A percentile compares a stretch with the other conserved stretches of the same genome.
These are phyloP conservation scores for Xylariomycetidae sp. DNA, from an alignment of 2,329 filamentous ascomycete species.

Conservation along the genomic window DNA sequence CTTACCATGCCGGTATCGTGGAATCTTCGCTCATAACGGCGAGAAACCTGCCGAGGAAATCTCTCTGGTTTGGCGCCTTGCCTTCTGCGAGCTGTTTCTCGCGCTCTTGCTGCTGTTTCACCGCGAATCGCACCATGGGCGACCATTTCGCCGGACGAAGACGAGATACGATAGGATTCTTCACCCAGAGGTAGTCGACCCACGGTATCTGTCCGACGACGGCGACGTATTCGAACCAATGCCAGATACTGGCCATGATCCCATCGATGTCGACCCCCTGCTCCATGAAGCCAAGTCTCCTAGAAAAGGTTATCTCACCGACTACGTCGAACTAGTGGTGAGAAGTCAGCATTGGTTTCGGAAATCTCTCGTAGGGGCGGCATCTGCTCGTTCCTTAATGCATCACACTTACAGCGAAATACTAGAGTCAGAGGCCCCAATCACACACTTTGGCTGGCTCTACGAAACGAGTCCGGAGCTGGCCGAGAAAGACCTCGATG, in stretches of 20 bases:
- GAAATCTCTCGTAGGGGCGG: too few species aligned
- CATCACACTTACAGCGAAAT: too few species aligned
- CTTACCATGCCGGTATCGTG: too few species aligned
- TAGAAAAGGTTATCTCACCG: constrained; percentile 22
- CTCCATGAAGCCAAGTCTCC: constrained; percentile 22
- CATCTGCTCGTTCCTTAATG: too few species aligned
- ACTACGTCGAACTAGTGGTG: constrained; percentile 27
- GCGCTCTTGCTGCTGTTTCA: not conserved
- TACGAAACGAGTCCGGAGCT: constrained; percentile 3
- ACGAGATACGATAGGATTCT: constrained; percentile 1
- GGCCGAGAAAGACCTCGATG: constrained; percentile 13
- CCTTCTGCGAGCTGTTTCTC: too few species aligned
- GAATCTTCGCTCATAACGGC: too few species aligned
- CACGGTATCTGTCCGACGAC: constrained; percentile 8
- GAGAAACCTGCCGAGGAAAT: too few species aligned
- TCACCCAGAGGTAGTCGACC: constrained; percentile 6
- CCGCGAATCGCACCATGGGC: not conserved
- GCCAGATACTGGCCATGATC: constrained; percentile 17
- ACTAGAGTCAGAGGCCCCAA: constrained; percentile 11
- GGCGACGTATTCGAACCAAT: constrained; percentile 6
- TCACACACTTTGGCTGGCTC: constrained; percentile 1
- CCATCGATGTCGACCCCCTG: constrained; percentile 18
- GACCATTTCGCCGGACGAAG: not conserved
- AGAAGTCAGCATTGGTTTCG: too few species aligned
- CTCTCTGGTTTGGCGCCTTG: too few species aligned